These are phyloP conservation scores for Hylodesmum podocarpum DNA, from an alignment of 306 rosid genomes.

Conservation along the genomic window DNA sequence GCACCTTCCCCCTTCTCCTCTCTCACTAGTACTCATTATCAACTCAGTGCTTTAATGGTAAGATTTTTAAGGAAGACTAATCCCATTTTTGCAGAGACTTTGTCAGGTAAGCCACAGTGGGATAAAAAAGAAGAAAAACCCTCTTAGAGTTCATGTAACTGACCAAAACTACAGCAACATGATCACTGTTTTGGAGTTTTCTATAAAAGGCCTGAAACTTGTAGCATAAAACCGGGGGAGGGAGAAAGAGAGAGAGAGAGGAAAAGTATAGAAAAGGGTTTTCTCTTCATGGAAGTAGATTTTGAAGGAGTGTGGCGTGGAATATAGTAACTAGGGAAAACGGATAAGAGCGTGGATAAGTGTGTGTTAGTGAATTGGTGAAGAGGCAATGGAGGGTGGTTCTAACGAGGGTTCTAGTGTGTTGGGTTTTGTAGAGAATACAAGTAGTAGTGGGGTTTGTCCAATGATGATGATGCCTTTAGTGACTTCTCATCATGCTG, in stretches of 20 bases:
- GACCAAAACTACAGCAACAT: slow-evolving; percentile 12
- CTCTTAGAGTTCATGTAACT: slow-evolving; percentile 6
- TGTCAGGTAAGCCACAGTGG: slow-evolving; percentile 29
- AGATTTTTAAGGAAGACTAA: not conserved
- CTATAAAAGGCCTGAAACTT: slow-evolving; percentile 54
- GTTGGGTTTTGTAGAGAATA: slow-evolving; percentile 62
- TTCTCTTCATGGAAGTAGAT: not conserved
- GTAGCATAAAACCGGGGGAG: slow-evolving; percentile 82
- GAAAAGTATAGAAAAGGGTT: too few species aligned
- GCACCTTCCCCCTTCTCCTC: not conserved
- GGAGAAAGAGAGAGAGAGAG: not conserved
- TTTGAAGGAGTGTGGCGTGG: not conserved
- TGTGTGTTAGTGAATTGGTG: not conserved
- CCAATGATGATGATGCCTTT: slow-evolving; percentile 73
- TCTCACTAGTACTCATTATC: not conserved
- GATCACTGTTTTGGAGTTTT: slow-evolving; percentile 44
- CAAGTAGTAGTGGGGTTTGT: slow-evolving; percentile 42
- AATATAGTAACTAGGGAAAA: not conserved
- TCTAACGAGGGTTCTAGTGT: slow-evolving; percentile 25
- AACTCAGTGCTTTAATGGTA: not conserved
- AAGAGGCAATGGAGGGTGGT: slow-evolving; percentile 45
- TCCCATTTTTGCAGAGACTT: slow-evolving; percentile 29
- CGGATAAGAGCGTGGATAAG: not conserved
- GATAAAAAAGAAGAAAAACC: not conserved
- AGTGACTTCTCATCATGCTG: slow-evolving; percentile 38